Percentiles rank a stretch among this genome's conserved stretches.
Evolutionary conservation across 495 filamentous ascomycete species (phyloP).

Genomic region (Annulohypoxylon maeteangense): DNA sequence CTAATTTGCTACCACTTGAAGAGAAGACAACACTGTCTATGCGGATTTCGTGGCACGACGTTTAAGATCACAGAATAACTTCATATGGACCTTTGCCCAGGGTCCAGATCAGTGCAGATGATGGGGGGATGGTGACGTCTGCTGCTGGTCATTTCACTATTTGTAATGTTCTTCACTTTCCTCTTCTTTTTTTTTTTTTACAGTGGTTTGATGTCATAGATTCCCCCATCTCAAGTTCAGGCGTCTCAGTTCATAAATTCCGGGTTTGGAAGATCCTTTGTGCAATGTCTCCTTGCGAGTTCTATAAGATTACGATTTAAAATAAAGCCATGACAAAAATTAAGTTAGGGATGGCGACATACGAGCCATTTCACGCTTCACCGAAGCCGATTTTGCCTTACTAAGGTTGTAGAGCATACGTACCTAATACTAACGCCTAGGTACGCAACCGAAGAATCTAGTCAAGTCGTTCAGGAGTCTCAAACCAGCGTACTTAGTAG

Average conservation of each 20-base stretch:
- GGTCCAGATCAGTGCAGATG: slow-evolving; percentile 43
- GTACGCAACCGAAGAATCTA: background rate
- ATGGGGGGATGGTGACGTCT: slow-evolving; percentile 45
- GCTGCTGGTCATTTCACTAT: slow-evolving; percentile 49
- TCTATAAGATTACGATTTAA: background rate
- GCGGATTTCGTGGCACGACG: slow-evolving; percentile 39
- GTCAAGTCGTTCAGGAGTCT: background rate
- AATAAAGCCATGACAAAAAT: background rate
- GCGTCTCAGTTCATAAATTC: slow-evolving; percentile 46
- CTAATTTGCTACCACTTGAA: slow-evolving; percentile 26
- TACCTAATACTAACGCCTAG: background rate
- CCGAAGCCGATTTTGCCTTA: background rate
- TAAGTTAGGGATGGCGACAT: background rate
- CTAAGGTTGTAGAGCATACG: background rate
- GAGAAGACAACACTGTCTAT: slow-evolving; percentile 39
- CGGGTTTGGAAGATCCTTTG: slow-evolving; percentile 20
- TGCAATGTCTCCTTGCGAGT: slow-evolving; percentile 18
- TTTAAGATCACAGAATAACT: slow-evolving; percentile 39
- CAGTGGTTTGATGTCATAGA: slow-evolving; percentile 50
- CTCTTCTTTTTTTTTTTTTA: slow-evolving; percentile 41
- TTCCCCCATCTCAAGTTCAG: slow-evolving; percentile 50
- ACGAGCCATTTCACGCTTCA: background rate
- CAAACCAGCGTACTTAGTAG: background rate
- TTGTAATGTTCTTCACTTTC: slow-evolving; percentile 52
- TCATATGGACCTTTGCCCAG: slow-evolving; percentile 28